Conservation (phyloP, 495 filamentous ascomycete species). For the Opeltia flavorubescens region DNA sequence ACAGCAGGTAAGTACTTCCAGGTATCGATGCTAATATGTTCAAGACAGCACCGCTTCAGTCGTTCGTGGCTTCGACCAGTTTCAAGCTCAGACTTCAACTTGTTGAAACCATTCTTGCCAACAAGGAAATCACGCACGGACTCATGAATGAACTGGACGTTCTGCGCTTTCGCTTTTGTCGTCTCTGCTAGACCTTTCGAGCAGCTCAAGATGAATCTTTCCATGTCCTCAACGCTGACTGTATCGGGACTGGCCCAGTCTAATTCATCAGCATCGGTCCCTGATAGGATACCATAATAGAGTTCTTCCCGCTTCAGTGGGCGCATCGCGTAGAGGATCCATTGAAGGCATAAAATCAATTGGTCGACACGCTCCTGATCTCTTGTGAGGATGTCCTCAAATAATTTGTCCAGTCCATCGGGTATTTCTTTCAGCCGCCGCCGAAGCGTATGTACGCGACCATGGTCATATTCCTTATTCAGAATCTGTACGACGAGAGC, state of each 20-base stretch:
- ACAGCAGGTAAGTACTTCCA: slow-evolving; percentile 2
- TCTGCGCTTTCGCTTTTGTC: slow-evolving; percentile 13
- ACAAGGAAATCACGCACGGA: slow-evolving; percentile 30
- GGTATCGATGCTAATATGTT: slow-evolving; percentile 13
- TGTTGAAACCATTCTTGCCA: slow-evolving; percentile 19
- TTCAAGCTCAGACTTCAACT: slow-evolving; percentile 22
- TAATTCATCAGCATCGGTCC: slow-evolving; percentile 6
- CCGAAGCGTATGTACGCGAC: slow-evolving; percentile 9
- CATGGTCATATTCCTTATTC: slow-evolving; percentile 19
- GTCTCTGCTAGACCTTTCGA: slow-evolving; percentile 33
- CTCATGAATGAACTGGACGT: slow-evolving; percentile 36
- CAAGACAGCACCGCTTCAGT: slow-evolving; percentile 24
- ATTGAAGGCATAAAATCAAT: slow-evolving; percentile 25
- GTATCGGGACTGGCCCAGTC: background rate
- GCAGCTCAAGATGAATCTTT: slow-evolving; percentile 20
- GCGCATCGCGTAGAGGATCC: slow-evolving; percentile 23
- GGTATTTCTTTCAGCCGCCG: slow-evolving; percentile 21
- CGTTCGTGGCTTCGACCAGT: slow-evolving; percentile 19
- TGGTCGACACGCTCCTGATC: slow-evolving; percentile 17
- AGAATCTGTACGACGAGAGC: slow-evolving; percentile 22
- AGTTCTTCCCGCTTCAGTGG: slow-evolving; percentile 22
- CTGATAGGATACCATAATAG: slow-evolving; percentile 26
- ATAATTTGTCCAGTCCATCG: slow-evolving; percentile 19
- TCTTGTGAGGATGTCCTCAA: slow-evolving; percentile 23
- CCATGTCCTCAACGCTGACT: slow-evolving; percentile 7